Base-by-base conservation (phyloP, 495 filamentous ascomycete species). In the Pyrenopolyporus hunteri region DNA sequence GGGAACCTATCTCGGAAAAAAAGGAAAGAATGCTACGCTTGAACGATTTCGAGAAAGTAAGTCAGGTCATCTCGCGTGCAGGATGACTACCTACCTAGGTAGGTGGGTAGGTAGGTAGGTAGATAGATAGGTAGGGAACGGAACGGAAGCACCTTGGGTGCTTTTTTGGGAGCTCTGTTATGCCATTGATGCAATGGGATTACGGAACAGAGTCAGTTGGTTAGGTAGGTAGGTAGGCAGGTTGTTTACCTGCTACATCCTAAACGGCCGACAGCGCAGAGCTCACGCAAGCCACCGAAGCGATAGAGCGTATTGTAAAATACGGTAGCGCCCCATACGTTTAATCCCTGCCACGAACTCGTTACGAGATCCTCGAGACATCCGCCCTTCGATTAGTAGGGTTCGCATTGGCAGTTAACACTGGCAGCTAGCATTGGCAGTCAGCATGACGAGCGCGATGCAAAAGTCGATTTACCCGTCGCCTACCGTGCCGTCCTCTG, bases 401-500 rank as follows among this genome's bases (percentile, higher is more conserved):
- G n/a, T n/a, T n/a, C n/a, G n/a, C n/a, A n/a, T n/a, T n/a, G n/a
- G n/a, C n/a, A n/a, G n/a, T n/a, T n/a, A n/a, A n/a, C n/a, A n/a
- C n/a, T n/a, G n/a, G n/a, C n/a, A n/a, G n/a, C n/a, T n/a, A 63
- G 45, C 37, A 14, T 46, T 46, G 6, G 16, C 49, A 40, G 51
- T 29, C 23, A 56, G 32, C 14, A 49, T 45, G 43, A 36, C 28
- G 51, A 59, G 48, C 46, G 47, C 36, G 47, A 64, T 52, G 42
- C 40, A n/a, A 40, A 49, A 48, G 55, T 26, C 40, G 49, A 56
- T 65, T 59, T 65, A 65, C 55, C 55, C 62, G 55, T 56, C 45
- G 50, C 63, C 50, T 56, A 60, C 56, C 63, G 63, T 65, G 44
- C 62, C 62, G 63, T 28, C 33, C 36, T 46, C n/a, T n/a, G n/a